phyloP scores from a whole-genome alignment of 495 filamentous ascomycete genomes.

The Penicillium steckii region DNA sequence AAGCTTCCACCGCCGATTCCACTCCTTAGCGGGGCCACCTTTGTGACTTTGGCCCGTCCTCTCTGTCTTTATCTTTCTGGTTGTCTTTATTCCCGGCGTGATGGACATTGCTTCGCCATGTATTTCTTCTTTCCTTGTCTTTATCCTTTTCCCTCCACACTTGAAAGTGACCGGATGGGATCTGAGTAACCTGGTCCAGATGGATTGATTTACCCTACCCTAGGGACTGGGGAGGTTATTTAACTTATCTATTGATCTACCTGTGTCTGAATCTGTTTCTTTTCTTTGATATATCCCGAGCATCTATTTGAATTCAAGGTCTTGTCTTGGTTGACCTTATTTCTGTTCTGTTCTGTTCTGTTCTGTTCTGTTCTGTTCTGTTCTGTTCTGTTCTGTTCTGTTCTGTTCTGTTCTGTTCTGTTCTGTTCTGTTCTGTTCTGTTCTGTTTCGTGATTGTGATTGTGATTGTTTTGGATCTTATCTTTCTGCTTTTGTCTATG shows the following conservation, averaged over 20 bases:
- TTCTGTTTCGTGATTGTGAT: neutral
- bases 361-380: neutral
- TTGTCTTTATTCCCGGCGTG: conserved; percentile 27
- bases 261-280: conserved; percentile 1
- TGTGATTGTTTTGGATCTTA: too few relatives aligned
- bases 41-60: conserved; percentile 10
- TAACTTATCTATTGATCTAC: too few relatives aligned
- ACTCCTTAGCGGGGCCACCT: conserved; percentile 11
- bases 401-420: neutral
- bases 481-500: too few relatives aligned
- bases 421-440: neutral
- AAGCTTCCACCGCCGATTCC: conserved; percentile 19
- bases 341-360: neutral
- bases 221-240: too few relatives aligned
- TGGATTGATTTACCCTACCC: too few relatives aligned
- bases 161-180: too few relatives aligned
- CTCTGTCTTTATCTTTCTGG: neutral
- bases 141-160: conserved; percentile 9
- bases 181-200: too few relatives aligned
- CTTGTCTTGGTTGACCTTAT: neutral
- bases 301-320: conserved; percentile 8
- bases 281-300: conserved; percentile 28
- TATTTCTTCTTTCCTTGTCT: conserved; percentile 12
- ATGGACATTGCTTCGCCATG: conserved; percentile 29
- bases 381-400: neutral